Base-by-base conservation (phyloP, 495 filamentous ascomycete species). In the Thermothielavioides terrestris region DNA sequence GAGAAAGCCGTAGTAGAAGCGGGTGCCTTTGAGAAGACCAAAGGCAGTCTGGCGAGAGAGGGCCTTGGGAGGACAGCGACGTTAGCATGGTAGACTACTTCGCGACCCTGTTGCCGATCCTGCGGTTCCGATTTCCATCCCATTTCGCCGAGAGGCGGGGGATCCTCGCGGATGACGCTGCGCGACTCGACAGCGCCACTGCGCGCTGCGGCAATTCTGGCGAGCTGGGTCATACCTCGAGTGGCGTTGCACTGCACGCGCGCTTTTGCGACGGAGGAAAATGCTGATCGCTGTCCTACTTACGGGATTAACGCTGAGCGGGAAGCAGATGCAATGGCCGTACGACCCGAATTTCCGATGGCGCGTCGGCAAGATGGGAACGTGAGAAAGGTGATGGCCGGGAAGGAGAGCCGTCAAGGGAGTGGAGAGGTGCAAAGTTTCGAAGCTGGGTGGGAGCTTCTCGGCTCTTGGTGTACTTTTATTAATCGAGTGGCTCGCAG, bases 1-100 rank as follows among this genome's bases (percentile, higher is more conserved):
- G 66, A 64, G 62, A 67, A 68, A 83, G 84, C 85, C 86, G 86
- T 91, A 70, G 61, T 86, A 76, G 67, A 52, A n/a, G 54, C 54
- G 48, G 61, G 58, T 68, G 75, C 79, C 82, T 85, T 86, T 84
- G 81, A 79, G 54, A 62, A 68, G 73, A 75, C 78, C 80, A 84
- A 84, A 84, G 82, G 80, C 81, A 65, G 64, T 66, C 61, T 28
- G 15, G 28, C 32, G 25, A 14, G 12, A 18, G 25, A 3, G 31
- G 49, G 22, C 12, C 32, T 27, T 18, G 26, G n/a, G n/a, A n/a
- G n/a, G 21, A 20, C 35, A 15, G 30, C 20, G 25, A 42, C 26
- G 47, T 52, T 31, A 46, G 34, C 27, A 54, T 20, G 4, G 15
- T 51, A 22, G 40, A 32, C 27, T 18, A 42, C 2, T n/a, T 15